Evolutionary conservation across 805 yeast species (phyloP), one percentile per base, ranked within the genome.

Genomic region (Wickerhamiella galacta): DNA sequence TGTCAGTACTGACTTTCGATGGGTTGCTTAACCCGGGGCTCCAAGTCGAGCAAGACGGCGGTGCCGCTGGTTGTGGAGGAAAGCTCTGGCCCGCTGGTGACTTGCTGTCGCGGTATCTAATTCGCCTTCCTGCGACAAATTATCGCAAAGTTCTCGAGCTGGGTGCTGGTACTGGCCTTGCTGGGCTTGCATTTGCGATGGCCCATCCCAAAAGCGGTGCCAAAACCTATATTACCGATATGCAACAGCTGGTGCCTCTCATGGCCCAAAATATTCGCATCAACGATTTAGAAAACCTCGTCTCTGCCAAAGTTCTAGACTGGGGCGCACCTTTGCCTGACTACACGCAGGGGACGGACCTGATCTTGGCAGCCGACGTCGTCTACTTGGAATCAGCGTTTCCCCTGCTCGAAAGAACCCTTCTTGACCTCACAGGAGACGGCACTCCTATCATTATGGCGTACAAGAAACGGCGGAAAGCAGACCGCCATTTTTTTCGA

Each of bases 321-420:
- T 87, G 98, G 98, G 57, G 70, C 1, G 47, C 68, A 20, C 83
- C 90, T 0, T 49, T 52, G 14, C 47, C 54, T 23, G 46, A 51
- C 0, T 58, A 54, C 33, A 52, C 61, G 8, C 24, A 40, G 8
- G 44, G 43, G 1, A 52, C 48, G 4, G 72, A 68, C 46, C 49
- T 68, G 4, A 49, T 70, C 2, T 44, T 70, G 16, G 75, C 75
- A 4, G 75, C 75, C 0, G 76, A 70, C 46, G 69, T 75, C 47
- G 75, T 70, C 10, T 70, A 70, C 37, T 52, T 65, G 18, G 75
- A 68, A 41, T 45, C 53, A 7, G 70, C 72, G 3, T 70, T 70
- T 43, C 72, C 70, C 4, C 43, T 68, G 25, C 45, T 70, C 24
- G 68, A 65, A 33, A 49, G 55, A 37, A 70, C 75, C 0, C 47